phyloP scores from a whole-genome alignment of 139 green algal species.

The Spirogloea muscicola region DNA sequence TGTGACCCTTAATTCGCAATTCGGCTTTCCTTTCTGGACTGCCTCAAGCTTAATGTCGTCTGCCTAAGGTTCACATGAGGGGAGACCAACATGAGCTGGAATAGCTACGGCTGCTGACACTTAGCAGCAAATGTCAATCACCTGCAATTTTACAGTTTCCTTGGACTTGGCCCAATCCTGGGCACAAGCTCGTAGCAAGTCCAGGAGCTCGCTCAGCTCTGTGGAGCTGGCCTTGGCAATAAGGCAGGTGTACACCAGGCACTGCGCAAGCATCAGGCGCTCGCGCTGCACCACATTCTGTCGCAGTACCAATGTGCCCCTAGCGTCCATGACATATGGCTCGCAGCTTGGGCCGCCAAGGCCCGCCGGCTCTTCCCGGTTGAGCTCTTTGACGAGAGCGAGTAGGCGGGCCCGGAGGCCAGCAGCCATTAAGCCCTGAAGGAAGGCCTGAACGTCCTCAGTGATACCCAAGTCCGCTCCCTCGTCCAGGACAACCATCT shows the following conservation, averaged over 20 bases:
- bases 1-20: too few relatives aligned
- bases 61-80: too few relatives aligned
- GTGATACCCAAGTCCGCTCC: neutral
- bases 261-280: slow-evolving; percentile 22
- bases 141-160: neutral
- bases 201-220: neutral
- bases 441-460: slow-evolving; percentile 19
- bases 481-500: slow-evolving; percentile 28
- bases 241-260: slow-evolving; percentile 33
- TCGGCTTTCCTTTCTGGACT: too few relatives aligned
- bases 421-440: slow-evolving; percentile 6
- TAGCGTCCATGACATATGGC: slow-evolving; percentile 39
- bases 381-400: slow-evolving; percentile 29
- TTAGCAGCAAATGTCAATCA: neutral
- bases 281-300: slow-evolving; percentile 24
- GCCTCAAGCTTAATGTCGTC: too few relatives aligned
- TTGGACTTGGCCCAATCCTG: too few relatives aligned
- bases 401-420: slow-evolving; percentile 25
- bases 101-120: neutral
- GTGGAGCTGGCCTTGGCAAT: slow-evolving; percentile 1
- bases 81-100: slow-evolving; percentile 13
- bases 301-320: slow-evolving; percentile 6
- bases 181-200: neutral
- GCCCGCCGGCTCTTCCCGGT: slow-evolving; percentile 8
- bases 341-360: slow-evolving; percentile 3